Evolutionary conservation across 2,329 filamentous ascomycete genomes (phyloP), one percentile per base, ranked within the genome.

Genomic region (Microcera coccophila): DNA sequence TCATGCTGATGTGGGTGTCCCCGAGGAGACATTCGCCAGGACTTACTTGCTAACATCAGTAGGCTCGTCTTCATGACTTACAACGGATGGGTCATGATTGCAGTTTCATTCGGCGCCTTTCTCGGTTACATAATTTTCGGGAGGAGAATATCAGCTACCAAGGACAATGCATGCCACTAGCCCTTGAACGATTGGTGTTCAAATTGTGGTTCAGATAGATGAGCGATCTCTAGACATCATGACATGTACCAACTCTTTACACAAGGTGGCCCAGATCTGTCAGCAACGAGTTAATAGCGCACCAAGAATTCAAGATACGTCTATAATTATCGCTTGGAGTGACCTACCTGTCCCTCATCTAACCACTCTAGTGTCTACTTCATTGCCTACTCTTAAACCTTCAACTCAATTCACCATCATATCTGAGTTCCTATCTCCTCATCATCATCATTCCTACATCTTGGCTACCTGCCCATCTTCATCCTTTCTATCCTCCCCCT

Each of bases 31-130:
- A 3, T 21, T 15, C n/a, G 15, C 14, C 29, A 29, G 9, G 26
- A 7, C n/a, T 19, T 9, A 26, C 31, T 44, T 36, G 38, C 42
- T 38, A 37, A 40, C 14, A 4, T 4, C 5, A 5, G n/a, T 46
- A 97, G 91, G 93, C 75, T 98, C 48, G 71, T 98, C 17, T 98
- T 98, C 69, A 98, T 98, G 93, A 98, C 93, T n/a, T 98, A 98
- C 71, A 98, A 98, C 60, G 93, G 93, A 43, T 95, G 87, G 84
- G 83, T 98, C 55, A 98, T 98, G 93, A 68, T 95, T 53, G 80
- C 91, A 3, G 90, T 97, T 14, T 86, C 86, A 1, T 72, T 94
- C 9, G 93, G 93, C 14, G 90, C 91, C 0, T 95, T 94, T 53
- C 66, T 95, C 34, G 93, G 93, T 33, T 96, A 95, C 62, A 63